phyloP scores from a whole-genome alignment of 2,329 filamentous ascomycete genomes.

The Helicocarpus griseus region DNA sequence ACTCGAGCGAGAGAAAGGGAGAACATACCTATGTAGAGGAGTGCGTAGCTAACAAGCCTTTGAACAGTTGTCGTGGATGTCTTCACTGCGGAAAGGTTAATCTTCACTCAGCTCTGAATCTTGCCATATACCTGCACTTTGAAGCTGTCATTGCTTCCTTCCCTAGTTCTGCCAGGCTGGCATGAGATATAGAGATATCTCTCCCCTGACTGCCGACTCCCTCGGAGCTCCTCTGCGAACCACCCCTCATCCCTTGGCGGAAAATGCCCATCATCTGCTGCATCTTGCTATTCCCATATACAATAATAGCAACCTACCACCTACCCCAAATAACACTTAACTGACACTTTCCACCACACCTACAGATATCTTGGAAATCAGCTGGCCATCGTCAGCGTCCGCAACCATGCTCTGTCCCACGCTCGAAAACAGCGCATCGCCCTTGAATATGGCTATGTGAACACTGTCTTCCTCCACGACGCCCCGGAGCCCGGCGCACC shows the following conservation, averaged over 20 bases:
- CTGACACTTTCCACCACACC: neutral
- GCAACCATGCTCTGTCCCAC: conserved; percentile 36
- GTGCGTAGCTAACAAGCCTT: conserved; percentile 1
- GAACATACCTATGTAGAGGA: neutral
- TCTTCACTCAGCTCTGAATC: neutral
- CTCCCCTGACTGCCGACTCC: neutral
- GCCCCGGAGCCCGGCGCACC: conserved; percentile 23
- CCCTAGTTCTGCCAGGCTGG: neutral
- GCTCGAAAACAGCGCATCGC: conserved; percentile 50
- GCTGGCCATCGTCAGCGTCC: conserved; percentile 50
- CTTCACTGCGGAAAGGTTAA: conserved; percentile 16
- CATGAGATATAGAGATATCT: neutral
- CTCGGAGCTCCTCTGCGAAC: no score
- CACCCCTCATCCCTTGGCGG: neutral
- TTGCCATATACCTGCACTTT: neutral
- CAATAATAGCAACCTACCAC: neutral
- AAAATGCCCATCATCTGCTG: neutral
- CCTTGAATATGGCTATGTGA: conserved; percentile 54
- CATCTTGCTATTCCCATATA: neutral
- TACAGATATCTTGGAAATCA: conserved; percentile 43
- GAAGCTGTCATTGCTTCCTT: no score
- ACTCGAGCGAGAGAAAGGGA: no score
- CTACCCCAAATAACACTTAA: neutral
- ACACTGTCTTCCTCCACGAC: conserved; percentile 54
- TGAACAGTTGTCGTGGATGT: conserved; percentile 16